Conservation (phyloP, 768 basidiomycete genomes). For the Tulasnella sp. region DNA sequence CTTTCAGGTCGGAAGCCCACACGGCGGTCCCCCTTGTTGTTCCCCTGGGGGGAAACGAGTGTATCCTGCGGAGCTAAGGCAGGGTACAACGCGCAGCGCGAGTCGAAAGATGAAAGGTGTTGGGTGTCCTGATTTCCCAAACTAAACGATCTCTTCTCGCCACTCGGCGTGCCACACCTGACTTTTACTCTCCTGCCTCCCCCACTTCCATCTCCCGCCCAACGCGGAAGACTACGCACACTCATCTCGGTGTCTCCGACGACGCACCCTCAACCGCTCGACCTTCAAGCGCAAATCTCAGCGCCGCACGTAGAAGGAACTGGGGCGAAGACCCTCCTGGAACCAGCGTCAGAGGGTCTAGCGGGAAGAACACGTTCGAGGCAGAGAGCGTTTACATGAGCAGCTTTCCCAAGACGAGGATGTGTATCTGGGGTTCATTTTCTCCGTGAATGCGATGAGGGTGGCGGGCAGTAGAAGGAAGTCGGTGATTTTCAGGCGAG, state of each 20-base stretch:
- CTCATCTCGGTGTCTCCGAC: background rate
- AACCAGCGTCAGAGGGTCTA: too few species aligned
- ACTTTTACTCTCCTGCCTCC: background rate
- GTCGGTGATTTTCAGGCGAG: too few species aligned
- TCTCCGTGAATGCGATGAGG: too few species aligned
- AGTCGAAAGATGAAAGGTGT: background rate
- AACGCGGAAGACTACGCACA: background rate
- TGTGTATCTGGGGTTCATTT: too few species aligned
- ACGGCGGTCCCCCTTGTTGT: background rate
- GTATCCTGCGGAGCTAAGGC: background rate
- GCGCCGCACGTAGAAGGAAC: background rate
- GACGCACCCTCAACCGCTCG: background rate
- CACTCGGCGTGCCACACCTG: background rate
- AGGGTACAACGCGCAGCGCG: background rate
- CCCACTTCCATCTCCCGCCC: background rate
- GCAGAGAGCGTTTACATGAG: too few species aligned
- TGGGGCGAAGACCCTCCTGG: background rate
- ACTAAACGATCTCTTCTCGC: background rate
- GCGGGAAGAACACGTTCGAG: too few species aligned
- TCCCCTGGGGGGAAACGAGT: background rate
- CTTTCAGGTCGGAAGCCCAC: background rate
- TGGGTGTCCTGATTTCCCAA: background rate
- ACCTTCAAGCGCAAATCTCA: background rate
- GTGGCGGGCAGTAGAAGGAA: too few species aligned
- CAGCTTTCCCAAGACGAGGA: too few species aligned